Percentiles rank a stretch among this genome's conserved stretches.
Conservation (phyloP, 2,329 filamentous ascomycete species). For the Oidium heveae region DNA sequence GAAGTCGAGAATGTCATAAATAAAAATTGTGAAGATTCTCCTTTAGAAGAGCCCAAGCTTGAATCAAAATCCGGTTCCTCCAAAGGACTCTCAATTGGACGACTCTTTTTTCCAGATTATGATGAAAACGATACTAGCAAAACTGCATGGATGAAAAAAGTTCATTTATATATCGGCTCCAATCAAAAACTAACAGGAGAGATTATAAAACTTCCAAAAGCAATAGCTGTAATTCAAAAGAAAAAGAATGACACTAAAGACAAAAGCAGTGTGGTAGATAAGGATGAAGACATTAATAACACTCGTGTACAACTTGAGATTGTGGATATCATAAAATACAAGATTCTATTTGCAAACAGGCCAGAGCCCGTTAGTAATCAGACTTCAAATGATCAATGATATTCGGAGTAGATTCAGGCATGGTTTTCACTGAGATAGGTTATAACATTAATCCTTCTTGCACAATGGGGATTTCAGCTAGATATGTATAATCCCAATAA, state of each 20-base stretch:
- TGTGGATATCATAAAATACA: constrained; percentile 66
- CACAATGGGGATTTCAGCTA: no score
- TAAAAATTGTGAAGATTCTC: background rate
- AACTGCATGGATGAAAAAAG: constrained; percentile 68
- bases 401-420: no score
- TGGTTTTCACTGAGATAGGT: no score
- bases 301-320: constrained; percentile 36
- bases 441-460: no score
- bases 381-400: background rate
- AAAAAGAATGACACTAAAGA: constrained; percentile 11
- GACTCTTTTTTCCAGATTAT: constrained; percentile 57
- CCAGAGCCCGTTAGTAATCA: constrained; percentile 53
- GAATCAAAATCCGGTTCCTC: background rate
- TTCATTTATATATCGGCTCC: constrained; percentile 67
- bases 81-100: constrained; percentile 33
- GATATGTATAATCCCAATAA: no score
- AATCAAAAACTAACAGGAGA: constrained; percentile 79
- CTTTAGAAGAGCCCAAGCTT: background rate
- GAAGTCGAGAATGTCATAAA: background rate
- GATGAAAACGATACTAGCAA: constrained; percentile 25
- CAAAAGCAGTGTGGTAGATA: background rate
- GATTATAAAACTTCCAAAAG: constrained; percentile 59
- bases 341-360: constrained; percentile 59
- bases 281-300: constrained; percentile 8
- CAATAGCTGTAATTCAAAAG: constrained; percentile 53